A percentile compares a stretch with the other conserved stretches of the same genome.
These are phyloP conservation scores for Taphrina confusa DNA, from an alignment of 1,139 yeast species.

Conservation along the genomic window DNA sequence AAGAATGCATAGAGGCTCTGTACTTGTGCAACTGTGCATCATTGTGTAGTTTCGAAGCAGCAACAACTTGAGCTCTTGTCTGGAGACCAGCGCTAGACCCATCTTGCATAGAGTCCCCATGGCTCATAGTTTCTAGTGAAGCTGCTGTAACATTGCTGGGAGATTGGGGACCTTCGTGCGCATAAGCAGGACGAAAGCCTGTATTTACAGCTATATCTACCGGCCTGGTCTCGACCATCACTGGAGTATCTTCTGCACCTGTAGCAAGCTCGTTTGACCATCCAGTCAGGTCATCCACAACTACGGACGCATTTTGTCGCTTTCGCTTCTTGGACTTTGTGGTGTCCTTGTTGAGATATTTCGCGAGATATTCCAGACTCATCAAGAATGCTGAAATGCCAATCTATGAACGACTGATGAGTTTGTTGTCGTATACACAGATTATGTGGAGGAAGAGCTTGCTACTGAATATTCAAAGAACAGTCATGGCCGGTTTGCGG, in stretches of 20 bases:
- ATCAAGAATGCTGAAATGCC: too few species aligned
- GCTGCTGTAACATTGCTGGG: not conserved
- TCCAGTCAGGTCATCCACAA: conserved; percentile 42
- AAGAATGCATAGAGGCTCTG: conserved; percentile 38
- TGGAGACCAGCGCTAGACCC: conserved; percentile 55
- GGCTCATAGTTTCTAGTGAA: conserved; percentile 32
- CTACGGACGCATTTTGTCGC: conserved; percentile 41
- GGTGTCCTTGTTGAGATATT: conserved; percentile 48
- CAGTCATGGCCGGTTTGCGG: too few species aligned
- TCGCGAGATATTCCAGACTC: conserved; percentile 39
- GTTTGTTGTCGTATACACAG: too few species aligned
- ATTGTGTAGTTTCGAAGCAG: conserved; percentile 45
- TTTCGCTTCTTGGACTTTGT: conserved; percentile 44
- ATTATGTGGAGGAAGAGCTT: too few species aligned
- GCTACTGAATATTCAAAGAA: too few species aligned
- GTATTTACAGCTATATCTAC: not conserved
- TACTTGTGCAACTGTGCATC: conserved; percentile 41
- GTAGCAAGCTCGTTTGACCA: conserved; percentile 40
- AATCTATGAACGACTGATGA: too few species aligned
- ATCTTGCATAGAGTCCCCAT: conserved; percentile 45
- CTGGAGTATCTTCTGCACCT: conserved; percentile 22
- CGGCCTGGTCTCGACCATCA: conserved; percentile 10
- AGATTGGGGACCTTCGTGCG: conserved; percentile 4
- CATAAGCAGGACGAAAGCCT: conserved; percentile 16
- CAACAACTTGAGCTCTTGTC: conserved; percentile 50